Evolutionary conservation across 129 eudicot species (phyloP).

Genomic region (Scalesia atractyloides): DNA sequence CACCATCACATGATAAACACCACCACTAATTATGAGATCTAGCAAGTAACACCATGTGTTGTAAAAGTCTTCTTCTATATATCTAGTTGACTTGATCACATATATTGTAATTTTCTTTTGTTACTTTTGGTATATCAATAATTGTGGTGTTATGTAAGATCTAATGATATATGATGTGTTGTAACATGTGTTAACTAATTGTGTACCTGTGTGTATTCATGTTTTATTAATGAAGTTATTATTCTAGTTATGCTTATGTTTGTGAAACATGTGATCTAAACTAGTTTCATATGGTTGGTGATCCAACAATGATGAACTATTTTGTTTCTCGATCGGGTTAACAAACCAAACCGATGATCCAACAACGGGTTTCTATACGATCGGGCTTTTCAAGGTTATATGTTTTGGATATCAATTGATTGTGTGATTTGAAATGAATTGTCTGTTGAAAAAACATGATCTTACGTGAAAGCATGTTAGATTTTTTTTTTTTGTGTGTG

Average conservation of each 20-base stretch:
- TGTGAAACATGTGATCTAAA: not conserved
- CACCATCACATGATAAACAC: slow-evolving; percentile 16
- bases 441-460: no score
- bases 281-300: not conserved
- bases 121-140: slow-evolving; percentile 9
- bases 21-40: slow-evolving; percentile 17
- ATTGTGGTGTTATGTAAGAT: slow-evolving; percentile 21
- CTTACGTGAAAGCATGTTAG: no score
- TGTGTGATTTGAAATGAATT: no score
- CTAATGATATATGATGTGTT: slow-evolving; percentile 14
- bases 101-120: slow-evolving; percentile 7
- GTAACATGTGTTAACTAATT: not conserved
- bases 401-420: no score
- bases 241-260: not conserved
- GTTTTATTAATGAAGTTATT: not conserved
- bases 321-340: not conserved
- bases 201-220: not conserved
- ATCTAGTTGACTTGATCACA: slow-evolving; percentile 3
- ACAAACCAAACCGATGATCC: not conserved
- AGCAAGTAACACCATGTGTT: slow-evolving; percentile 24
- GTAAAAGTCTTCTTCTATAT: slow-evolving; percentile 4
- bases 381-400: not conserved
- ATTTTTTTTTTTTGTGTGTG: no score
- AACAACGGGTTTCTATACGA: not conserved
- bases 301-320: not conserved